Evolutionary conservation across 768 basidiomycete genomes (phyloP).

Genomic region (Kwoniella bestiolae): DNA sequence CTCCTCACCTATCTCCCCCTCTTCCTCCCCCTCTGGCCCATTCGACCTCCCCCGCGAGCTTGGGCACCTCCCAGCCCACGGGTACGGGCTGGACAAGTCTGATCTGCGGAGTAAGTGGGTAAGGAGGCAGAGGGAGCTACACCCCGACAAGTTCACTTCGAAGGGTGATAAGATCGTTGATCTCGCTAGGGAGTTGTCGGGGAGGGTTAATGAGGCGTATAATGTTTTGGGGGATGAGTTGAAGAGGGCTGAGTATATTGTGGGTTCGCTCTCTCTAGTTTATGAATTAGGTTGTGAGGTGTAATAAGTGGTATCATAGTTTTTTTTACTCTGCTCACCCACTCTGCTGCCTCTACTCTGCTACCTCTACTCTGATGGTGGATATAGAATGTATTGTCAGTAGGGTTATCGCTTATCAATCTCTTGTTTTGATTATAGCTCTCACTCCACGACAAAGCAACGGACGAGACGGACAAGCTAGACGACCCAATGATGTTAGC

Average conservation of each 20-base stretch:
- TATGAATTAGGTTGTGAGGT: too few relatives aligned
- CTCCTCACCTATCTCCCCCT: conserved; percentile 54
- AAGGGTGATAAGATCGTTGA: conserved; percentile 62
- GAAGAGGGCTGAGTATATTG: conserved; percentile 77
- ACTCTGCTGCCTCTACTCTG: too few relatives aligned
- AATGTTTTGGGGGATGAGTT: conserved; percentile 73
- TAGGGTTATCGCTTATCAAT: not conserved
- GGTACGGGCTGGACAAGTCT: conserved; percentile 68
- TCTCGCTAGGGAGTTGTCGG: conserved; percentile 70
- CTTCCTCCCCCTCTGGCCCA: not conserved
- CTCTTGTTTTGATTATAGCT: conserved; percentile 57
- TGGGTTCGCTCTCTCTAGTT: conserved; percentile 29
- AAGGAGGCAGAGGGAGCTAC: conserved; percentile 73
- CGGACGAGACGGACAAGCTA: conserved; percentile 72
- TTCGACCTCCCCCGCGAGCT: conserved; percentile 43
- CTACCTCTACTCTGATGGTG: too few relatives aligned
- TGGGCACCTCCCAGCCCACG: conserved; percentile 32
- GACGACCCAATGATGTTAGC: conserved; percentile 73
- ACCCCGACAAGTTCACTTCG: conserved; percentile 84
- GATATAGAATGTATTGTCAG: not conserved
- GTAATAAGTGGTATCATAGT: too few relatives aligned
- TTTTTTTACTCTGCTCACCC: too few relatives aligned
- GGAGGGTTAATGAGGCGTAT: conserved; percentile 82
- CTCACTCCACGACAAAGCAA: conserved; percentile 64
- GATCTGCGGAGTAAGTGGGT: conserved; percentile 71